Evolutionary conservation across 805 yeast genomes (phyloP), one percentile per base, ranked within the genome.

Genomic region (Metschnikowia hibisci): DNA sequence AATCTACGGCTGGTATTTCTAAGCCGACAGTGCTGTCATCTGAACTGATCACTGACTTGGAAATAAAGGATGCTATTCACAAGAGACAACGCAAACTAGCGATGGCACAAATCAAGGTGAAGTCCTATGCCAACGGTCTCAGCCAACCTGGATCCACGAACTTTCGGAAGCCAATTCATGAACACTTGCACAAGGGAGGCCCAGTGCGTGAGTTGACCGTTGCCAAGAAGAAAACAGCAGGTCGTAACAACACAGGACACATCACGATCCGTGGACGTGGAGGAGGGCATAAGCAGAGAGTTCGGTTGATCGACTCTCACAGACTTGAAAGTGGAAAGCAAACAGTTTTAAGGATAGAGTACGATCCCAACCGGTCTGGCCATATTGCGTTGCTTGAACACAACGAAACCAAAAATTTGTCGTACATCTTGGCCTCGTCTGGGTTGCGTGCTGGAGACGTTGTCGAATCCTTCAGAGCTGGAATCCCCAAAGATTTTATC

Each of bases 231-330:
- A 77, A 79, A 43, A 80, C 81, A 37, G 84, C 95, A 42, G 99
- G 99, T 51, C 82, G 99, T 70, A 90, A 91, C 64, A 74, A 84
- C 64, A 72, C 84, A 4, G 99, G 99, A 53, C 77, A 78, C 53
- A 87, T 93, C 56, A 88, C 96, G 4, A 84, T 87, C 36, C 80
- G 99, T 61, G 96, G 93, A 64, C 81, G 95, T 64, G 99, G 98
- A 62, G 99, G 99, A 57, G 98, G 98, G 28, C 93, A 86, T 63
- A 87, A 86, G 64, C 82, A 91, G 58, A 80, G 99, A 65, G 75
- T 87, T 31, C 79, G 99, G 56, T 63, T 87, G 27, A 76, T 93
- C 16, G 99, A 93, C 65, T 82, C 82, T 57, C 68, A 73, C 54
- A 78, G 99, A 58, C 56, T 62, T 31, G 75, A 62, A 3, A 66